Base-by-base conservation (phyloP, 768 basidiomycete species). In the Boletus pseudopeckii region DNA sequence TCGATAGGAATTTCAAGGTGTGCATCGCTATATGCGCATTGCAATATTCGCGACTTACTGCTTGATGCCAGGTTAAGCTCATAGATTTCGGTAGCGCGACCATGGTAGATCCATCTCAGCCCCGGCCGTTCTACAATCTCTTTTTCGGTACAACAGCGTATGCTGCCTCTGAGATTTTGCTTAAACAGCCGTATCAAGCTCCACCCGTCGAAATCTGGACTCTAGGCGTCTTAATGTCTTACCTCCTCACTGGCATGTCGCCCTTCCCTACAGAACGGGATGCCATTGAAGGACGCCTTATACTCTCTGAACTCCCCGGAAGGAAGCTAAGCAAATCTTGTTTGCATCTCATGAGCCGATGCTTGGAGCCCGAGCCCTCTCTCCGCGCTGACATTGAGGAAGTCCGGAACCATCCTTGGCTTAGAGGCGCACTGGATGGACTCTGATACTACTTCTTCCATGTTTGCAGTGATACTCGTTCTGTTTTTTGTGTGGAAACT, bases 141-240 rank as follows among this genome's bases (percentile, higher is more conserved):
- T 97, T 96, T 71, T 97, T 89, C 67, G 96, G 96, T 24, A 95
- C 92, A 50, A 90, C 93, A 7, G 95, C 94, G 41, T 99, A 98
- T 65, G 96, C 96, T 4, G 88, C 96, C 17, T 88, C 96, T 4
- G 96, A 99, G 69, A 90, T 98, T 58, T 83, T 98, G 42, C 82
- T 81, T 30, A 92, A 93, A 69, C 84, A 84, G 65, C 80, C 84
- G 11, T 98, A 99, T 67, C 90, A 90, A 55, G 94, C 96, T 0
- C 85, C 93, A 0, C 94, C 95, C 37, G 93, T 92, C 24, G 96
- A 99, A 69, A 83, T 98, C 41, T 99, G 96, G 96, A 92, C 90
- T 8, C 82, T 97, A 22, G 96, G 96, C 17, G 90, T 98, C 33
- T 82, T 99, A 51, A 84, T 99, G 61, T 96, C 92, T 43, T 97